Base-by-base conservation (phyloP, 2,329 filamentous ascomycete genomes). In the Trichophyton schoenleinii region DNA sequence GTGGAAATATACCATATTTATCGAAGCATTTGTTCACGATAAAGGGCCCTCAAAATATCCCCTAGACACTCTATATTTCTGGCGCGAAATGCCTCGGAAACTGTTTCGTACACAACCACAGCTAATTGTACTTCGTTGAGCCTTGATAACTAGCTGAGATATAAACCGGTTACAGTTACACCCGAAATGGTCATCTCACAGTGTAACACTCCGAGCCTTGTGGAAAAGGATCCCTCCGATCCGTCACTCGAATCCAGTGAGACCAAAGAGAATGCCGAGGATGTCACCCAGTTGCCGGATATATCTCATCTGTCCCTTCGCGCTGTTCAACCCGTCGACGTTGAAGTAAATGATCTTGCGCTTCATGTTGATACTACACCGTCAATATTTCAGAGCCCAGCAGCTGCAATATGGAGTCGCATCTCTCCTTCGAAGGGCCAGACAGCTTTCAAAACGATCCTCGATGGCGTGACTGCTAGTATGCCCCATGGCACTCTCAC, bases 401-500 rank as follows among this genome's bases (percentile, higher is more conserved):
- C 68, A 36, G 60, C 66, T 15, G 67, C 72, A 52, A 65, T 75
- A 62, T 72, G 69, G 69, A 64, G 61, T 34, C 68, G 65, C 9
- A 20, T 73, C 67, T 63, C 70, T 66, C 31, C 31, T 18, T 41
- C 55, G 20, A 41, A 18, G 28, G 65, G 68, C 64, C 53, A 71
- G 64, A 63, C 70, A 25, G 25, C 61, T 9, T 63, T 70, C 58
- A 80, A 79, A 66, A 71, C 70, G 4, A 81, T 91, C 9, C 74
- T 91, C 8, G 76, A 84, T 59, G 80, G 81, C 34, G 81, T 90
- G 53, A 81, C 81, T 64, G 86, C 86, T 1, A 79, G 83, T 25
- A 80, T 90, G 69, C 77, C 78, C 2, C 79, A 82, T 6, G 86
- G 87, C 2, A 86, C 83, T 2, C 72, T 91, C 46, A 89, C 87